A percentile compares a stretch with the other conserved stretches of the same genome.
Conservation (phyloP, 495 filamentous ascomycete genomes). For the Extremus antarcticus region DNA sequence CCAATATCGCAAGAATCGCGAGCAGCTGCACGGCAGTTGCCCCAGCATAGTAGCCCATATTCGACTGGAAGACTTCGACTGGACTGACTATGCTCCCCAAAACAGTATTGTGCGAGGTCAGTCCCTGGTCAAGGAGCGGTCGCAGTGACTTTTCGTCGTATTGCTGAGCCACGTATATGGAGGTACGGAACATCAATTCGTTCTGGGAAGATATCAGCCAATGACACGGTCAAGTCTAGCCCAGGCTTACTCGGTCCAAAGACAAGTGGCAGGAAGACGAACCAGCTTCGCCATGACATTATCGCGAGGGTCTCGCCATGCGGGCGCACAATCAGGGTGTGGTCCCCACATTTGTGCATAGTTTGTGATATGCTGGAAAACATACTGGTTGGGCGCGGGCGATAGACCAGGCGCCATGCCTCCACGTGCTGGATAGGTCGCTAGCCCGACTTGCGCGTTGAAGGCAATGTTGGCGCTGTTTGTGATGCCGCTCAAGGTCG, state of each 20-base stretch:
- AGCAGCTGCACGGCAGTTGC: constrained; percentile 13
- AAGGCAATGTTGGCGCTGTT: background rate
- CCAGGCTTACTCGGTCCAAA: background rate
- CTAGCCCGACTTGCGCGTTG: background rate
- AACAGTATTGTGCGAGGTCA: background rate
- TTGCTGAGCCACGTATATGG: background rate
- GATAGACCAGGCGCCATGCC: background rate
- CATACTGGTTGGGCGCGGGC: background rate
- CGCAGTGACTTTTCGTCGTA: background rate
- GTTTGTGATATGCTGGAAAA: background rate
- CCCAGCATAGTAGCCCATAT: constrained; percentile 7
- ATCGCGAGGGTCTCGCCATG: background rate
- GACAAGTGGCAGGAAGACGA: background rate
- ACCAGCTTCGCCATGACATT: background rate
- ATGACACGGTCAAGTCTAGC: background rate
- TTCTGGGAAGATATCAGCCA: background rate
- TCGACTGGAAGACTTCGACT: constrained; percentile 9
- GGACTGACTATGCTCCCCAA: background rate
- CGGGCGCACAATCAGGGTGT: background rate
- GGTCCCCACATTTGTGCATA: background rate
- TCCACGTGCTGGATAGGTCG: background rate
- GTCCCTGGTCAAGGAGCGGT: background rate
- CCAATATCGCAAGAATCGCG: constrained; percentile 12
- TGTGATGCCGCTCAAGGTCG: background rate
- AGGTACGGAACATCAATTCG: background rate